A percentile compares a stretch with the other conserved stretches of the same genome.
Evolutionary conservation across 768 basidiomycete genomes (phyloP).

Genomic region (Boletus rufocinnamomeus): DNA sequence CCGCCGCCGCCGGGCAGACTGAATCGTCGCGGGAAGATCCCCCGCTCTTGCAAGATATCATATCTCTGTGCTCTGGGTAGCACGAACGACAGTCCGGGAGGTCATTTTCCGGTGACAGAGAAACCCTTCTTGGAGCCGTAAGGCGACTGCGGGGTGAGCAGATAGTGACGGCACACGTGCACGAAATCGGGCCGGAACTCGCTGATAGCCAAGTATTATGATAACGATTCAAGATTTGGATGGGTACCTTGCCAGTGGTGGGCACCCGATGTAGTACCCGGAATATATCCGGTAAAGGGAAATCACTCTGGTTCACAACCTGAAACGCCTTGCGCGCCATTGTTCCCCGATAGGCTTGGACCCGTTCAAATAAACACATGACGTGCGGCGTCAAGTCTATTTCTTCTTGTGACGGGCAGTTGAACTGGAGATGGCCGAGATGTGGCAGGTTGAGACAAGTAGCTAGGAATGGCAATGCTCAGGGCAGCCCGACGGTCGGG

Average conservation of each 20-base stretch:
- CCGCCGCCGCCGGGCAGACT: background rate
- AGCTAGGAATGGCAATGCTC: background rate
- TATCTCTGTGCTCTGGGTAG: too few relatives aligned
- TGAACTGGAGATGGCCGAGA: slow-evolving; percentile 5
- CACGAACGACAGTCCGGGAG: too few relatives aligned
- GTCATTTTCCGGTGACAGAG: too few relatives aligned
- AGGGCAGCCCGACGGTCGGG: background rate
- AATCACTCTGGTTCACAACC: too few relatives aligned
- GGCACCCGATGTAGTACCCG: too few relatives aligned
- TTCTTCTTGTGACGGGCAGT: background rate
- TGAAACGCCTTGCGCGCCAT: background rate
- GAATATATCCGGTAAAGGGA: too few relatives aligned
- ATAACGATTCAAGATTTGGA: background rate
- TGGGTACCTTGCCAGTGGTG: too few relatives aligned
- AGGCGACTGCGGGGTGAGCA: too few relatives aligned
- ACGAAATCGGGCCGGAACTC: background rate
- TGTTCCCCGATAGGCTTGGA: slow-evolving; percentile 1
- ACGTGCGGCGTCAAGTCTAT: background rate
- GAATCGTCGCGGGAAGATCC: slow-evolving; percentile 10
- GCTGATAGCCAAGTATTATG: background rate
- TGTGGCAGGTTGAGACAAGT: background rate
- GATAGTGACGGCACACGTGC: background rate
- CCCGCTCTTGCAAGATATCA: too few relatives aligned
- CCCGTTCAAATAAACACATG: background rate
- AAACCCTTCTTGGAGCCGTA: too few relatives aligned